Evolutionary conservation across 1,284 basidiomycete genomes (phyloP), one percentile per base, ranked within the genome.

Genomic region (Rhodotorula sp.): DNA sequence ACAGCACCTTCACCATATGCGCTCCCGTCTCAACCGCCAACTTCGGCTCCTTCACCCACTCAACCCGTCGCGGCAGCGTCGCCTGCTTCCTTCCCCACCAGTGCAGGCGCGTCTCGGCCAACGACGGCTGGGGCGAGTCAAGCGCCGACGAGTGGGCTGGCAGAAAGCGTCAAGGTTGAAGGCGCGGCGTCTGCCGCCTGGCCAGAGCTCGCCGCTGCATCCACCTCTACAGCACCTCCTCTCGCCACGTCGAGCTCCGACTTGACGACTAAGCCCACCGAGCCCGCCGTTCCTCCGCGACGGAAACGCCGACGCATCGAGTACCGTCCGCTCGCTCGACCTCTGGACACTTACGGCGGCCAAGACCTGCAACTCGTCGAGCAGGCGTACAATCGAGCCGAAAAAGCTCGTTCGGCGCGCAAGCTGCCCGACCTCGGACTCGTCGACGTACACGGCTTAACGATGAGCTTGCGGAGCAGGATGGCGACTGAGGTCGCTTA

Each of bases 391-490:
- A 80, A 82, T 24, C 84, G 82, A 15, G 76, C 83, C 32, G 78
- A 84, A 63, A 85, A 83, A 67, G 84, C 82, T 66, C 85, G 85
- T 62, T 85, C 83, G 52, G 83, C 88, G 72, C 86, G 87, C 73
- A 88, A 87, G 64, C 85, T 89, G 78, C 88, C 86, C 78, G 92
- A 90, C 74, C 92, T 89, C 86, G 92, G 78, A 74, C 47, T 34
- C 17, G 88, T 99, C 62, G 94, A 98, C 76, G 88, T 98, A 62
- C 91, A 94, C 78, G 88, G 87, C 13, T 83, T 99, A 62, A 89
- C 89, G 49, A 89, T 99, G 88, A 92, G 91, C 44, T 81, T 99
- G 61, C 88, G 93, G 49, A 95, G 91, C 47, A 84, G 94, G 49
- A 81, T 98, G 52, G 86, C 89, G 5, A 84, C 85, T 54, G 94